Base-by-base conservation (phyloP, 129 eudicot species). In the Saussurea involucrata region DNA sequence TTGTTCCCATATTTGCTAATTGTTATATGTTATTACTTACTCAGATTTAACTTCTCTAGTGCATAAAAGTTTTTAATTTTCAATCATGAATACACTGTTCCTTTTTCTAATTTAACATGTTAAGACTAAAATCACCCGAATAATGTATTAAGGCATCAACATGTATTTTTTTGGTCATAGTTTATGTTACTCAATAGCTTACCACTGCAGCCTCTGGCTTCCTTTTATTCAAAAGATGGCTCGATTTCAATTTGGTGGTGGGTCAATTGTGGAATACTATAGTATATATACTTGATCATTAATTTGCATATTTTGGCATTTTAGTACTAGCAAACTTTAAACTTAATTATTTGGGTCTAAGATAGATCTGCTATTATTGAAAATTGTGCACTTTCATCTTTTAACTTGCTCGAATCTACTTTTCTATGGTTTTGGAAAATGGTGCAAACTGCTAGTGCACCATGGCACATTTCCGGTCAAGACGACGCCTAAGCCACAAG, bases 381-480 rank as follows among this genome's bases (percentile, higher is more conserved):
- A 29, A 8, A n/a, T 28, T 64, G 8, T 53, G 34, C 34, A 24
- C 4, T 18, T 36, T 36, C 37, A 74, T 63, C 61, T 34, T 36
- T 36, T 6, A 74, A 74, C 58, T 25, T 37, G 37, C 44, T 25
- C 46, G 8, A 64, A 64, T 61, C 40, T n/a, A 75, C 27, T 37
- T 36, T 63, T 20, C 28, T 3, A 13, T 8, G 65, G 65, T 66
- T 37, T 18, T 27, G 22, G 21, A 17, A 53, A 53, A 18, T 49
- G 27, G 42, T 75, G 72, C 40, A 2, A n/a, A 40, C n/a, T n/a
- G n/a, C n/a, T n/a, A n/a, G 71, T 40, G 69, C 15, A 36, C 6
- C 42, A 63, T 61, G 78, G 25, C 25, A 25, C 58, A 63, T 24
- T 74, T 61, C 61, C 8, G n/a, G 78, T 63, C 46, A 31, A 74